Base-by-base conservation (phyloP, 805 yeast genomes). In the Candida tammaniensis region DNA sequence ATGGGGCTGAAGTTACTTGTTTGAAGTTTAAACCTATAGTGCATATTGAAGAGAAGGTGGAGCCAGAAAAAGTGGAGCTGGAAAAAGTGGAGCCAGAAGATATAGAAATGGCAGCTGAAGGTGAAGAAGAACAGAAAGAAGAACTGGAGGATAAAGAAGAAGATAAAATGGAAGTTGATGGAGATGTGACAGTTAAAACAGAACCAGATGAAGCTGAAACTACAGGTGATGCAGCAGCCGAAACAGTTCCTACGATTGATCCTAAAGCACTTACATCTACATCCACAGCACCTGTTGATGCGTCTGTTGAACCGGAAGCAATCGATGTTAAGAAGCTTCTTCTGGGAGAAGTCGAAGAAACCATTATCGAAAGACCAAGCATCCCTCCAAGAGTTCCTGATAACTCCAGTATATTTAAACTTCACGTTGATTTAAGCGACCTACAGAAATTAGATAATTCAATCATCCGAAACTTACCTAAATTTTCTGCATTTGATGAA, bases 1-100 rank as follows among this genome's bases (percentile, higher is more conserved):
- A 72, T 46, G 96, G 96, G 0, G 79, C 78, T 51, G 46, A 43
- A 13, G 60, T 54, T 6, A 74, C 72, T 14, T 81, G 95, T 49
- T 62, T 86, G 10, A 76, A 71, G 39, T 57, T 74, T 32, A 72
- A 65, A 44, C 68, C 73, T 3, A 69, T 78, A 14, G 44, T 34
- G 12, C 49, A 48, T 32, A 28, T 58, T 2, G 38, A 18, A 9
- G 33, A 19, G 36, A 23, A 27, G 17, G 16, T 13, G 12, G 30
- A 24, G 20, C 36, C 28, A 12, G 34, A 30, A 14, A 12, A 15
- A 15, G 23, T 15, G 17, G 36, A 26, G 9, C 15, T 9, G 15
- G 31, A 23, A 8, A n/a, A 18, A 8, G 12, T 21, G 21, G 11
- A 6, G 18, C 6, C 28, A 4, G 16, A 22, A 17, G 28, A 10